A percentile compares a stretch with the other conserved stretches of the same genome.
phyloP scores from a whole-genome alignment of 805 yeast species.

The Candida takata region DNA sequence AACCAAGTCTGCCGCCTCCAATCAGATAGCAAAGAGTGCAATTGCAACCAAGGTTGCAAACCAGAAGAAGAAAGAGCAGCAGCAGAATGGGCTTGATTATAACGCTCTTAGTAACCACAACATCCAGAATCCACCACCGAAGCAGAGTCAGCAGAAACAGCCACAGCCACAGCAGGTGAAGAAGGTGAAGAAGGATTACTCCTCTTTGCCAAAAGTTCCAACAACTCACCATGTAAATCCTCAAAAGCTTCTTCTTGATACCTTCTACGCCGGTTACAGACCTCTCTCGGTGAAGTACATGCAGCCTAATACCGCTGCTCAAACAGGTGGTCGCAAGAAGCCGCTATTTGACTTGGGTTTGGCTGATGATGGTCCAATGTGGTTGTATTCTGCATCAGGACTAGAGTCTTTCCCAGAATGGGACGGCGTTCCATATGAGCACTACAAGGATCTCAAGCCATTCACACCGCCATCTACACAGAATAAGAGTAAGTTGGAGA shows the following conservation, averaged over 20 bases:
- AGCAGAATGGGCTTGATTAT: slow-evolving; percentile 12
- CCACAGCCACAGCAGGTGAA: not conserved
- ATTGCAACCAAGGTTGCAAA: slow-evolving; percentile 16
- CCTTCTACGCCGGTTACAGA: slow-evolving; percentile 18
- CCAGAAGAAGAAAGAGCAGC: slow-evolving; percentile 4
- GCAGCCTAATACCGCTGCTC: slow-evolving; percentile 13
- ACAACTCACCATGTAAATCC: slow-evolving; percentile 13
- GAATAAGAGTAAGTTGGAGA: slow-evolving; percentile 5
- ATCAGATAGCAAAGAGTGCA: slow-evolving; percentile 5
- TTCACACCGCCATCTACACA: slow-evolving; percentile 26
- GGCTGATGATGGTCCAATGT: slow-evolving; percentile 21
- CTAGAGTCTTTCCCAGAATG: slow-evolving; percentile 28
- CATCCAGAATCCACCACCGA: slow-evolving; percentile 5
- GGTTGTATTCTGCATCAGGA: slow-evolving; percentile 32
- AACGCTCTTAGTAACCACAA: slow-evolving; percentile 24
- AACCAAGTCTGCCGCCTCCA: slow-evolving; percentile 1
- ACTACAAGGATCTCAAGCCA: slow-evolving; percentile 23
- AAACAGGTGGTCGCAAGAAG: slow-evolving; percentile 8
- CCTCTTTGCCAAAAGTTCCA: slow-evolving; percentile 20
- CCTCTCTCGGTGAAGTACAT: slow-evolving; percentile 19
- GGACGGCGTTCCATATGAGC: slow-evolving; percentile 18
- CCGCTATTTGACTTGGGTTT: slow-evolving; percentile 17
- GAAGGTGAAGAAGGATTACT: slow-evolving; percentile 15
- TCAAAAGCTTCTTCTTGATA: slow-evolving; percentile 14
- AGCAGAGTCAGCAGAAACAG: not conserved